Base-by-base conservation (phyloP, 73 alveolate species). In the Paramecium caudatum region DNA sequence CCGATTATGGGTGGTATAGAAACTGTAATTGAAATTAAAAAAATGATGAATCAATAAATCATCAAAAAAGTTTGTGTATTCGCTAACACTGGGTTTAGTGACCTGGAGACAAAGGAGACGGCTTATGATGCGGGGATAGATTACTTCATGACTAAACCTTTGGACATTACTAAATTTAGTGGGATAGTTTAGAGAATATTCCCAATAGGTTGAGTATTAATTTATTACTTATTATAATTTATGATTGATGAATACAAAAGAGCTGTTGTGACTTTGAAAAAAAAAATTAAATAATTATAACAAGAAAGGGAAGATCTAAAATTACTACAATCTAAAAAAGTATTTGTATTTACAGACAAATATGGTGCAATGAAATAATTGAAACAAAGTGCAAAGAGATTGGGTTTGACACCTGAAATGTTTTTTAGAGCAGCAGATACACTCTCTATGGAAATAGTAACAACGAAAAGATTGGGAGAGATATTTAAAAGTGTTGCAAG, bases 51-150 rank as follows among this genome's bases (percentile, higher is more conserved):
- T 8, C 16, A 74, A 17, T 21, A 23, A 30, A 68, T 68, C n/a
- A 68, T 68, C 10, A 68, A 74, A 74, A 74, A 45, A 17, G 69
- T 37, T 0, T 74, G 32, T 15, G 39, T 37, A 1, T 39, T 74
- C 43, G 88, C 88, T n/a, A 74, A 74, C 15, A 39, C 88, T 1
- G 88, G 69, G 3, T 74, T 74, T 17, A 27, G 88, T 74, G 88
- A 74, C 43, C 5, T 74, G 15, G 88, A 74, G 43, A 74, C 88
- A 13, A 74, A 74, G 12, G 62, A 74, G 10, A 74, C 36, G 5
- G 88, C 88, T 2, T 74, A 74, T 21, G 69, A 74, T 37, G 88
- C 88, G 36, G 88, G 88, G 1, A 43, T 74, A 8, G 88, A 74
- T 8, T 45, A 74, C n/a, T 45, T 37, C 5, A 19, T 74, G 43